Conservation (phyloP, 208 protist genomes). For the Wallacemonas sp. region DNA sequence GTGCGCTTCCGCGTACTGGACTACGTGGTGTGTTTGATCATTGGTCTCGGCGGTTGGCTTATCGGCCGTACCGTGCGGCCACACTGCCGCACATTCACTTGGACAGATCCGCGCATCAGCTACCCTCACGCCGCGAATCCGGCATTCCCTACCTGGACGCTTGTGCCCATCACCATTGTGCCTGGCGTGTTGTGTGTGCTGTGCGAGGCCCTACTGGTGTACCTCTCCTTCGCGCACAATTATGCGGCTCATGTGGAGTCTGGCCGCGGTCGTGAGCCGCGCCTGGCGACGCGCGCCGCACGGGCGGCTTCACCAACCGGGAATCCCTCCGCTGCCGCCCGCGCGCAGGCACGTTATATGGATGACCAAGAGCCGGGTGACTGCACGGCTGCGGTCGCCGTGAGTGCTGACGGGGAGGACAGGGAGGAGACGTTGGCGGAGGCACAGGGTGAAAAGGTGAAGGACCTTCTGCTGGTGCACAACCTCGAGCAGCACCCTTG, state of each 20-base stretch:
- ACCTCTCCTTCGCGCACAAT: not conserved
- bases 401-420: not conserved
- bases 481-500: not conserved
- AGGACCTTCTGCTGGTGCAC: not conserved
- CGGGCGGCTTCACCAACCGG: too few species aligned
- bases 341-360: too few species aligned
- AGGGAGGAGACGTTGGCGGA: too few species aligned
- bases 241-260: conserved; percentile 12
- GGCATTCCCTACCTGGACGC: conserved; percentile 54
- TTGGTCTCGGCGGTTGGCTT: conserved; percentile 15
- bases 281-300: too few species aligned
- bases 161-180: conserved; percentile 34
- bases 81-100: conserved; percentile 52
- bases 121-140: conserved; percentile 20
- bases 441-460: not conserved
- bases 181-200: conserved; percentile 30
- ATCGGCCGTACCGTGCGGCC: conserved; percentile 20
- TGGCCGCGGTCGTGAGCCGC: not conserved
- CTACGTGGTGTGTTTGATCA: conserved; percentile 34
- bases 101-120: conserved; percentile 37
- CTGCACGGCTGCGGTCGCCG: too few species aligned
- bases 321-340: not conserved
- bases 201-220: conserved; percentile 21
- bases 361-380: too few species aligned
- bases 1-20: conserved; percentile 27